Percentiles rank a stretch among this genome's conserved stretches.
Evolutionary conservation across 331 rosid species (phyloP).

Genomic region (Quercus lobata): DNA sequence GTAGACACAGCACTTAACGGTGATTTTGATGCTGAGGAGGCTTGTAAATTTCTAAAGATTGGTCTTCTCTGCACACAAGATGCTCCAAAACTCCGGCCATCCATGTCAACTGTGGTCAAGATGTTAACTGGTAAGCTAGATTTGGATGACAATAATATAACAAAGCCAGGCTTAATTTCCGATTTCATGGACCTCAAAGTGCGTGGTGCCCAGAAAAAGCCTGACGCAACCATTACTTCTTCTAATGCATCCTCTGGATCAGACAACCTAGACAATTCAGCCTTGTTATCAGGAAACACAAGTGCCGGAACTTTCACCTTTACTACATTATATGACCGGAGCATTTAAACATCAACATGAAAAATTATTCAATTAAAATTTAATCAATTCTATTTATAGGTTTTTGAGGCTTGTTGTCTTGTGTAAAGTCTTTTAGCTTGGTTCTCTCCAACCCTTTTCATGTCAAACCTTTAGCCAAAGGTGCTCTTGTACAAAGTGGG

Average conservation of each 20-base stretch:
- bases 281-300: slow-evolving; percentile 24
- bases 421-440: slow-evolving; percentile 32
- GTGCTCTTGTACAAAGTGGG: slow-evolving; percentile 31
- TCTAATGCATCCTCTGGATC: slow-evolving; percentile 37
- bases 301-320: slow-evolving; percentile 32
- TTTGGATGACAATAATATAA: slow-evolving; percentile 36
- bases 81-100: slow-evolving; percentile 69
- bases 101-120: slow-evolving; percentile 83
- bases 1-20: slow-evolving; percentile 54
- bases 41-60: slow-evolving; percentile 63
- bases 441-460: background rate
- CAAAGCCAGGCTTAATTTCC: slow-evolving; percentile 72
- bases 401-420: slow-evolving; percentile 2
- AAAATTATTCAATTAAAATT: background rate
- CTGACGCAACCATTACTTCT: background rate
- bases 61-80: slow-evolving; percentile 95
- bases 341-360: slow-evolving; percentile 19
- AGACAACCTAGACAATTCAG: slow-evolving; percentile 34
- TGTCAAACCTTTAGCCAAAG: slow-evolving; percentile 22
- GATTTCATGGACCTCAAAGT: slow-evolving; percentile 81
- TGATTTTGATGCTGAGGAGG: slow-evolving; percentile 71
- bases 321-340: slow-evolving; percentile 22
- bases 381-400: background rate
- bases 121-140: slow-evolving; percentile 60
- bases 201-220: slow-evolving; percentile 20